Evolutionary conservation across 1,284 basidiomycete species (phyloP), one percentile per base, ranked within the genome.

Genomic region (Fomitopsis betulina): DNA sequence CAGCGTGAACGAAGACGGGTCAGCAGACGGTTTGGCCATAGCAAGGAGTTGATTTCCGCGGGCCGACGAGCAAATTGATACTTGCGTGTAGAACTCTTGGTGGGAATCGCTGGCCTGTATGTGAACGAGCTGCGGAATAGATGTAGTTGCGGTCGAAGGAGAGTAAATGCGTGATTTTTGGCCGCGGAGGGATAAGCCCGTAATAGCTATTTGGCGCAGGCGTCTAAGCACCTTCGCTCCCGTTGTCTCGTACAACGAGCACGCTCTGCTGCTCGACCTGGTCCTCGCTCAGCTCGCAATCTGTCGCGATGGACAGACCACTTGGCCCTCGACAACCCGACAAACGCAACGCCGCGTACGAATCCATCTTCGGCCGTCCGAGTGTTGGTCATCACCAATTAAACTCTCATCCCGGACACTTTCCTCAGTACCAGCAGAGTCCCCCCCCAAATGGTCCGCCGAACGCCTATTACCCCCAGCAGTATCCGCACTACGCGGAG

Each of bases 281-380:
- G 53, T 35, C 50, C 38, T 35, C 54, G 30, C 17, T 50, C 23
- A 53, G 53, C 56, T 33, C 10, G 25, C 12, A 13, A 32, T 52
- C 59, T 50, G 35, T 50, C 63, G 62, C 58, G 58, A 89, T 89
- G 87, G 86, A 88, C 72, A 80, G 80, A 68, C 86, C 87, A 53
- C 70, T 83, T 63, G 87, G 87, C 57, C 86, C 87, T 61, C 81
- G 87, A 60, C 84, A 83, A 63, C 84, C 84, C 54, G 87, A 89
- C 76, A 89, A 89, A 69, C 85, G 89, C 58, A 77, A 82, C 70
- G 81, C 83, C 58, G 91, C 91, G 40, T 93, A 90, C 76, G 87
- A 91, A 71, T 84, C 86, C 67, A 91, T 93, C 72, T 93, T 93
- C 71, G 88, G 89, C 37, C 81, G 91, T 23, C 86, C 89, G 50